These are phyloP conservation scores for Apiospora phragmitis DNA, from an alignment of 2,329 filamentous ascomycete species.

Conservation along the genomic window DNA sequence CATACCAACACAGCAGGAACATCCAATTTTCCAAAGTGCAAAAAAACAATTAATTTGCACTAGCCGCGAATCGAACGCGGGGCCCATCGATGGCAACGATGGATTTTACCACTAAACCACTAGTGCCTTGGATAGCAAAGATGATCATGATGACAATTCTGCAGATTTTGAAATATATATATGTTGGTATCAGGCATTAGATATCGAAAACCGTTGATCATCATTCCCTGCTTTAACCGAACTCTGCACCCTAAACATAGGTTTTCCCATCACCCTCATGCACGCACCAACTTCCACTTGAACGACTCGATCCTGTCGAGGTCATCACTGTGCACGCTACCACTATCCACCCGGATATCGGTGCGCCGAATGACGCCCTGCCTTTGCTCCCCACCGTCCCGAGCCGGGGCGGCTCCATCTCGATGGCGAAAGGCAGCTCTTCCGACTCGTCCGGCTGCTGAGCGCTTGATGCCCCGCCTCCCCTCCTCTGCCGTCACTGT, in stretches of 20 bases:
- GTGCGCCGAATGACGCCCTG: background rate
- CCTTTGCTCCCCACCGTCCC: background rate
- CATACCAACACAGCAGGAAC: background rate
- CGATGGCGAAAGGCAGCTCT: background rate
- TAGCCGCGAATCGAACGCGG: constrained; percentile 47
- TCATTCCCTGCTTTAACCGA: too few species aligned
- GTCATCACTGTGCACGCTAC: background rate
- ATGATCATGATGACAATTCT: background rate
- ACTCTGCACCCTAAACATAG: background rate
- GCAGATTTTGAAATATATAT: background rate
- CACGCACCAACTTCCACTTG: background rate
- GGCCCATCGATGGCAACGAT: constrained; percentile 55
- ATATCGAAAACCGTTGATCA: too few species aligned
- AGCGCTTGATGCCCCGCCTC: background rate
- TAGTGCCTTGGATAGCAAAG: constrained; percentile 26
- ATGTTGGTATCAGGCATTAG: too few species aligned
- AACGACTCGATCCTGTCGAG: background rate
- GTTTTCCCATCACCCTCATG: background rate
- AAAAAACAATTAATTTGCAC: constrained; percentile 2
- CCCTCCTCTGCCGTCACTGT: background rate
- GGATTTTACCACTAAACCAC: constrained; percentile 56
- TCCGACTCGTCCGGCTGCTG: background rate
- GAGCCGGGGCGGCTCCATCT: background rate
- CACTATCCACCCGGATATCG: background rate
- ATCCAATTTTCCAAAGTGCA: too few species aligned